These are phyloP conservation scores for Neurospora africana DNA, from an alignment of 495 filamentous ascomycete genomes.

Conservation along the genomic window DNA sequence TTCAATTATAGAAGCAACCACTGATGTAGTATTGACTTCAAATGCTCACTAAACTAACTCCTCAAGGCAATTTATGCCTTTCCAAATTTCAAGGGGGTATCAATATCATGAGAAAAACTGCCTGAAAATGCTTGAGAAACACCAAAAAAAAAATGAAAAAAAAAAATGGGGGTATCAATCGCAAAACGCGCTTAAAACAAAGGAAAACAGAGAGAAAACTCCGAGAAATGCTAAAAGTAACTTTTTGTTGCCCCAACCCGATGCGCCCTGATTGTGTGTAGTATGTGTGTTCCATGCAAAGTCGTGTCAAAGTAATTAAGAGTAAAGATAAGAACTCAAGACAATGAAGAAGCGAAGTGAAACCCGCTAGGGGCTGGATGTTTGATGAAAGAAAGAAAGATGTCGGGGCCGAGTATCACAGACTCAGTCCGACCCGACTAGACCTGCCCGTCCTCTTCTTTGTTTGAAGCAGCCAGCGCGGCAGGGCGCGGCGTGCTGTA, in stretches of 20 bases:
- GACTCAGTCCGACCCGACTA: background rate
- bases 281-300: background rate
- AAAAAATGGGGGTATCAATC: background rate
- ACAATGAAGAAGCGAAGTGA: background rate
- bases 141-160: background rate
- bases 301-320: background rate
- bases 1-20: background rate
- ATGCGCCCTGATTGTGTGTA: background rate
- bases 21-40: background rate
- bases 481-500: background rate
- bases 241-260: background rate
- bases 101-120: background rate
- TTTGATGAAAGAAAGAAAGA: background rate
- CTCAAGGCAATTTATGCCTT: background rate
- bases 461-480: background rate
- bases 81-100: background rate
- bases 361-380: background rate
- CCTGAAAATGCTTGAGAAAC: background rate
- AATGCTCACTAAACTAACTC: background rate
- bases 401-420: background rate
- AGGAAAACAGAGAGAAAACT: background rate
- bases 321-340: background rate
- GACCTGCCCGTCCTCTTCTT: background rate
- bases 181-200: background rate
- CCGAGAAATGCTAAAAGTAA: background rate